Conservation (phyloP, 148 eudicot species). For the Nyssa sinensis region DNA sequence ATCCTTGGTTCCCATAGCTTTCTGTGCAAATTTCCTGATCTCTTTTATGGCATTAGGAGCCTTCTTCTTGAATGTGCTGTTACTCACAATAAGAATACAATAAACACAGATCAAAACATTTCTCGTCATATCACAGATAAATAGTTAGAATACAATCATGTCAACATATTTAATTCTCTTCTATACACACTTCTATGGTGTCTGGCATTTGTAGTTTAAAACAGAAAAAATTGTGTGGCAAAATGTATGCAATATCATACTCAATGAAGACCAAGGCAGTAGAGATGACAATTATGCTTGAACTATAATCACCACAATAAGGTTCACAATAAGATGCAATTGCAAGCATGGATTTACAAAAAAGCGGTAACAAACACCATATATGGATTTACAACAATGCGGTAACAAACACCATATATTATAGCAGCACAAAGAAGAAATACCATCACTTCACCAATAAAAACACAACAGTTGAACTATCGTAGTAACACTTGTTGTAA, state of each 20-base stretch:
- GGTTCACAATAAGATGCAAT: not conserved
- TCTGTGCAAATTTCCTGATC: slow-evolving; percentile 66
- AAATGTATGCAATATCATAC: not conserved
- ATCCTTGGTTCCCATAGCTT: slow-evolving; percentile 78
- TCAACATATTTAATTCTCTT: not conserved
- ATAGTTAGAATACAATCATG: not conserved
- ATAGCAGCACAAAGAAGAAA: not conserved
- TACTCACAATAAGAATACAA: not conserved
- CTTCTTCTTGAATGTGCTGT: slow-evolving; percentile 85
- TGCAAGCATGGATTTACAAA: not conserved
- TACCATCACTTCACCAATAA: not conserved
- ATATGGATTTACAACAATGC: not conserved
- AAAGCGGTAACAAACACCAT: not conserved
- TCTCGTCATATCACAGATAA: not conserved
- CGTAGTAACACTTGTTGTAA: too few relatives aligned
- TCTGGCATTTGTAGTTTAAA: not conserved
- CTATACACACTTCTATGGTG: not conserved
- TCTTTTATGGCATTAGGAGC: slow-evolving; percentile 82
- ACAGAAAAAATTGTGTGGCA: not conserved
- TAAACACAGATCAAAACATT: not conserved
- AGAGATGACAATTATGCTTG: not conserved
- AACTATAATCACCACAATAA: not conserved
- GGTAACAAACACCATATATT: not conserved
- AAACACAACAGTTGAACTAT: not conserved
- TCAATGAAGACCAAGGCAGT: not conserved